Conservation (phyloP, 2,329 filamentous ascomycete species). For the Beauveria asiatica region DNA sequence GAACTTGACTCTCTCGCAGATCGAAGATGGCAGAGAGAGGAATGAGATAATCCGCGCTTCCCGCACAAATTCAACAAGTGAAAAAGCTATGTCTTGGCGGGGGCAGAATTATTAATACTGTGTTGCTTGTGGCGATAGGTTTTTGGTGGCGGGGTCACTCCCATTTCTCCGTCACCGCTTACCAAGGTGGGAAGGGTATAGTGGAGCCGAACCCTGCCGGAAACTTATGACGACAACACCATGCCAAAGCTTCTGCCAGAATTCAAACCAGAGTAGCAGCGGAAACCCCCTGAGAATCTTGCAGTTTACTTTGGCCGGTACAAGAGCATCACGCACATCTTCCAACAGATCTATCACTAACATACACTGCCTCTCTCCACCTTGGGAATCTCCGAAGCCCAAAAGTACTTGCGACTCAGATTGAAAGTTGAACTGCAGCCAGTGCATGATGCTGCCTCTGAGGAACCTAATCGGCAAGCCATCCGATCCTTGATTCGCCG, state of each 20-base stretch:
- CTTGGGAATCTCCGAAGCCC: no score
- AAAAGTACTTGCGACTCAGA: no score
- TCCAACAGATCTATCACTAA: no score
- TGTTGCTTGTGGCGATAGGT: slow-evolving; percentile 14
- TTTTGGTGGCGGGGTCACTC: slow-evolving; percentile 18
- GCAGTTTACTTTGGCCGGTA: background rate
- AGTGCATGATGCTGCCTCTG: no score
- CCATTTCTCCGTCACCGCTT: slow-evolving; percentile 4
- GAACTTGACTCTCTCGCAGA: background rate
- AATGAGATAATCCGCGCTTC: background rate
- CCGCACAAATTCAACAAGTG: background rate
- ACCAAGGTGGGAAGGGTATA: background rate
- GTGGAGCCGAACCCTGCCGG: background rate
- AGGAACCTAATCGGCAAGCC: no score
- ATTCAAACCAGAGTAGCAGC: background rate
- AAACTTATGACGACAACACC: background rate
- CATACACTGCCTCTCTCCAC: no score
- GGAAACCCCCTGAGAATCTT: background rate
- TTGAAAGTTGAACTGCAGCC: no score
- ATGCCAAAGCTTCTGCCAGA: background rate
- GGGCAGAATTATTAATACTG: slow-evolving; percentile 17
- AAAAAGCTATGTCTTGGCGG: slow-evolving; percentile 2
- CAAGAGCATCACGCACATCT: no score
- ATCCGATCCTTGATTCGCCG: no score
- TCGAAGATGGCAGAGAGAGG: background rate